Conservation (phyloP, 139 green algal species). For the Tetratostichococcus sp. region DNA sequence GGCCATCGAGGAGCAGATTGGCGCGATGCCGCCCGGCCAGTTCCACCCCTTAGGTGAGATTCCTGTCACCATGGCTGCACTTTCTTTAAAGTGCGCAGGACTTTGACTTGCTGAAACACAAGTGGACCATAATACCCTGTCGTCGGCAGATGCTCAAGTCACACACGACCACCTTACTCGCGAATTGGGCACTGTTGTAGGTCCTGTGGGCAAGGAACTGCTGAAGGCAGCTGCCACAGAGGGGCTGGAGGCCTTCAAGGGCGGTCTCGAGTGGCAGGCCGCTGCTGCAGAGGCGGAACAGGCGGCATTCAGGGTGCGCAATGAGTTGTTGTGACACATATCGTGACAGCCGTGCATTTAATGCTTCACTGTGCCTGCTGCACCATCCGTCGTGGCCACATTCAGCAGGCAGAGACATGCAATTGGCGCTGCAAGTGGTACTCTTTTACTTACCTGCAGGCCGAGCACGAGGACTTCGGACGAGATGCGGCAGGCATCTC, state of each 20-base stretch:
- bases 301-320: neutral
- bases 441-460: neutral
- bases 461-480: neutral
- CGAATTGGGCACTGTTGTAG: neutral
- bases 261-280: neutral
- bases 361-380: too few relatives aligned
- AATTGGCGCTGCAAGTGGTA: too few relatives aligned
- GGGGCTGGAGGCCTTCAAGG: neutral
- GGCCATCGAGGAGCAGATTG: slow-evolving; percentile 33
- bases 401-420: too few relatives aligned
- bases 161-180: too few relatives aligned
- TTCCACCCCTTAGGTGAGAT: slow-evolving; percentile 4
- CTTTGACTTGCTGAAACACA: too few relatives aligned
- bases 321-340: too few relatives aligned
- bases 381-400: too few relatives aligned
- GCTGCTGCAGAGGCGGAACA: neutral
- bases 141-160: too few relatives aligned
- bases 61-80: too few relatives aligned
- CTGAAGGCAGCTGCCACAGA: neutral
- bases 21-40: slow-evolving; percentile 12
- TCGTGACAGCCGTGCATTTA: too few relatives aligned
- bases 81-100: too few relatives aligned
- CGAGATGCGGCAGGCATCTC: neutral
- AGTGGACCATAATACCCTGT: too few relatives aligned
- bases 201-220: neutral